Base-by-base conservation (phyloP, 2,329 filamentous ascomycete species). In the Bipolaris victoriae region DNA sequence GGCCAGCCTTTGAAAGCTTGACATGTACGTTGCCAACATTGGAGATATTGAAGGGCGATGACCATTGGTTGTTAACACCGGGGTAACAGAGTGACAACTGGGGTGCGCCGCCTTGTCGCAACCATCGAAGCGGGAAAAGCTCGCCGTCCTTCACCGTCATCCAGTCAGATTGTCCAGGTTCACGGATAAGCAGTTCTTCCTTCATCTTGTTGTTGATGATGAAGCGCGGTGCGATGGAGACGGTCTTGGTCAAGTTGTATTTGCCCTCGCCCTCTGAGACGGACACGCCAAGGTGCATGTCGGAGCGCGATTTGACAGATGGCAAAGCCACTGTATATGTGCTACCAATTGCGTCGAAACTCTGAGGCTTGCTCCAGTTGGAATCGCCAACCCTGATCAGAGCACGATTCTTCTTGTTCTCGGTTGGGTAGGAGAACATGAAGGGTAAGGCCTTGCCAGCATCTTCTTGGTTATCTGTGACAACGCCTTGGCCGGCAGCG, bases 261-360 rank as follows among this genome's bases (percentile, higher is more conserved):
- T 99, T 99, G 69, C 95, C 95, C 70, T 97, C 90, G 10, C 95
- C 95, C 56, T 96, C 90, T 56, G 91, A 87, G 29, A 99, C 89
- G 1, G 89, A 94, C 47, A 99, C 87, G 45, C 95, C 95, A 6
- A 96, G 84, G 69, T 98, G 92, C 69, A 98, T 93, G 75, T 99
- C 95, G 2, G 88, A 88, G 61, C 85, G 82, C 41, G 86, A 88
- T 40, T 84, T 85, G 1, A 84, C 79, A 0, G 92, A 91, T 48
- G 90, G 89, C 33, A 99, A 82, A 33, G 95, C 86, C 35, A 97
- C 90, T 67, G 97, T 93, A 15, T 92, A 89, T 0, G 90, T 92
- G 69, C 94, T 98, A 31, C 95, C 95, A 63, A 99, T 95, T 18
- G 95, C 95, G 72, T 99, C 96, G 68, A 99, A 97, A 83, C 92